phyloP scores from a whole-genome alignment of 108 stramenopile genomes.

The Bacterosira constricta region DNA sequence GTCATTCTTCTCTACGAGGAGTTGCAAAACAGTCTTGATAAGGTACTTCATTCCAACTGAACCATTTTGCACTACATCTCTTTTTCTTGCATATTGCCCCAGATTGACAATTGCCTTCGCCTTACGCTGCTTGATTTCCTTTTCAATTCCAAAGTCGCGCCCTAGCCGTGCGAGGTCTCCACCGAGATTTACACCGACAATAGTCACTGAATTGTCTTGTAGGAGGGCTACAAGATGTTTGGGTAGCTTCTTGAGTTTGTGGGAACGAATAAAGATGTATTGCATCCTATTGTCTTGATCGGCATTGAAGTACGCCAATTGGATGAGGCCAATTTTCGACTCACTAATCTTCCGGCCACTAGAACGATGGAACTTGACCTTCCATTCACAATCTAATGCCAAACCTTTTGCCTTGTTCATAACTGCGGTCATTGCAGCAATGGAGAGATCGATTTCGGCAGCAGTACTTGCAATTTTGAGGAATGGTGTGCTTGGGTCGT shows the following conservation, averaged over 20 bases:
- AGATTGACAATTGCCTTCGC: constrained; percentile 22
- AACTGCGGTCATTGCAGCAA: constrained; percentile 14
- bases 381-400: constrained; percentile 33
- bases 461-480: not conserved
- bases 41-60: constrained; percentile 7
- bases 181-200: constrained; percentile 26
- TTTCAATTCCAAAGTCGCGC: constrained; percentile 23
- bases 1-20: constrained; percentile 20
- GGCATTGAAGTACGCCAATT: too few species aligned
- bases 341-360: not conserved
- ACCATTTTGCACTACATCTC: constrained; percentile 39
- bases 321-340: constrained; percentile 9
- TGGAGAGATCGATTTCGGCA: not conserved
- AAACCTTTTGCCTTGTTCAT: constrained; percentile 1
- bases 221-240: constrained; percentile 8
- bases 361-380: not conserved
- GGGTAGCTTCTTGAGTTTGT: constrained; percentile 9
- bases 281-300: not conserved
- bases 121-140: not conserved
- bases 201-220: not conserved
- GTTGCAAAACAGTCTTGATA: constrained; percentile 4
- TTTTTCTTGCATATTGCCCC: constrained; percentile 18
- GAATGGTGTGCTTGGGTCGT: not conserved
- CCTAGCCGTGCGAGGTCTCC: constrained; percentile 35
- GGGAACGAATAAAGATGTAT: not conserved